phyloP scores from a whole-genome alignment of 2,329 filamentous ascomycete genomes.

The Ophiostoma sp. region DNA sequence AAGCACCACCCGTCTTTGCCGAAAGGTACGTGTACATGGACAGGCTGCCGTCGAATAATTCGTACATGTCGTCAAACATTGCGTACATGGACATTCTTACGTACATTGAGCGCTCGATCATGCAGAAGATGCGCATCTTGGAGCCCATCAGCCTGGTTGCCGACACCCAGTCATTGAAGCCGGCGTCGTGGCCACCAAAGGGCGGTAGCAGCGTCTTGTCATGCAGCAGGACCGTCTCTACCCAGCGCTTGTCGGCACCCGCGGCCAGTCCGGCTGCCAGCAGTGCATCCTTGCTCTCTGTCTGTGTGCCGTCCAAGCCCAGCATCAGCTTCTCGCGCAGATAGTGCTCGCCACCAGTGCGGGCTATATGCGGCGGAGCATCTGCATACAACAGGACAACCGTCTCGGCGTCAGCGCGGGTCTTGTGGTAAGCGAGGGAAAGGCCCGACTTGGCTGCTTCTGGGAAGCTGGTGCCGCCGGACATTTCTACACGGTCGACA shows the following conservation, averaged over 20 bases:
- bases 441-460: constrained; percentile 48
- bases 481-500: constrained; percentile 33
- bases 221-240: background rate
- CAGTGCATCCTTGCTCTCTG: background rate
- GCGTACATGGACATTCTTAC: too few species aligned
- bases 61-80: too few species aligned
- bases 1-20: constrained; percentile 39
- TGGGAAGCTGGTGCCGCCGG: constrained; percentile 40
- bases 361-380: constrained; percentile 28
- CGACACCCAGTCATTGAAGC: constrained; percentile 43
- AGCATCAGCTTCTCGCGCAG: background rate
- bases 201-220: background rate
- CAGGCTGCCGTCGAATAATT: constrained; percentile 28
- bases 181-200: constrained; percentile 34
- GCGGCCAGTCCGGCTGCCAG: background rate
- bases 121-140: background rate
- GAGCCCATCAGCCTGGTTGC: background rate
- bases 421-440: constrained; percentile 42
- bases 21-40: constrained; percentile 37
- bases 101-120: too few species aligned
- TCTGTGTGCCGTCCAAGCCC: background rate
- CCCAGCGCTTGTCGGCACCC: background rate
- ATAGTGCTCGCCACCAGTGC: background rate
- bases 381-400: constrained; percentile 47
- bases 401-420: constrained; percentile 45